phyloP scores from a whole-genome alignment of 2,329 filamentous ascomycete genomes.

The Penicillium sp. region DNA sequence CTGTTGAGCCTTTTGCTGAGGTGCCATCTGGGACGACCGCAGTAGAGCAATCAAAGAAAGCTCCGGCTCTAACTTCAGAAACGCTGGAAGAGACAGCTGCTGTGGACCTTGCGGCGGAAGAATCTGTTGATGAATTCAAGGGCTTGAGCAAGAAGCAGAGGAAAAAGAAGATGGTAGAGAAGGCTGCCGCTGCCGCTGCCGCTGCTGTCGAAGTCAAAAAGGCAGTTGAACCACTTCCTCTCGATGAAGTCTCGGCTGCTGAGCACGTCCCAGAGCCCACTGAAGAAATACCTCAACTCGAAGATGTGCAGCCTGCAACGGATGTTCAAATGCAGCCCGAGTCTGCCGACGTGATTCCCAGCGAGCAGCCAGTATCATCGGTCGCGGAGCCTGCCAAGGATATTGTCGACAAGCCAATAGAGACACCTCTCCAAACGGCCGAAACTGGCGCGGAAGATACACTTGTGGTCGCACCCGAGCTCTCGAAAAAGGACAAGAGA shows the following conservation, averaged over 20 bases:
- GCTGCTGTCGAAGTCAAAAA: conserved; percentile 7
- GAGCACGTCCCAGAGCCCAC: neutral
- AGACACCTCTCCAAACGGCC: neutral
- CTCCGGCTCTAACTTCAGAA: neutral
- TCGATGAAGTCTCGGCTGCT: neutral
- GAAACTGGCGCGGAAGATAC: conserved; percentile 5
- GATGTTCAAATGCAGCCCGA: neutral
- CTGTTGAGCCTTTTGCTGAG: neutral
- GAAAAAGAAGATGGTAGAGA: conserved; percentile 18
- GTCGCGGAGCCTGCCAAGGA: neutral
- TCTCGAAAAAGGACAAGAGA: conserved; percentile 40
- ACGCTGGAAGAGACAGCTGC: neutral
- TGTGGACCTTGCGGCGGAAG: neutral
- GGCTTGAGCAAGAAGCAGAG: conserved; percentile 32
- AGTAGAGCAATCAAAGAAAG: neutral
- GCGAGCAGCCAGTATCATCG: neutral
- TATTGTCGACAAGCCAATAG: neutral
- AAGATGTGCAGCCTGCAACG: neutral
- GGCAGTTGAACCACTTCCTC: neutral
- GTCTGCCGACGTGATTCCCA: neutral
- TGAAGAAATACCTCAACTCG: neutral
- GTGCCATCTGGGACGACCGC: neutral
- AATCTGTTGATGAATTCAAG: conserved; percentile 8
- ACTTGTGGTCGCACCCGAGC: conserved; percentile 21
- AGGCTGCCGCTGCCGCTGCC: conserved; percentile 16